phyloP scores from a whole-genome alignment of 148 eudicot genomes.

The Rhododendron griersonianum region DNA sequence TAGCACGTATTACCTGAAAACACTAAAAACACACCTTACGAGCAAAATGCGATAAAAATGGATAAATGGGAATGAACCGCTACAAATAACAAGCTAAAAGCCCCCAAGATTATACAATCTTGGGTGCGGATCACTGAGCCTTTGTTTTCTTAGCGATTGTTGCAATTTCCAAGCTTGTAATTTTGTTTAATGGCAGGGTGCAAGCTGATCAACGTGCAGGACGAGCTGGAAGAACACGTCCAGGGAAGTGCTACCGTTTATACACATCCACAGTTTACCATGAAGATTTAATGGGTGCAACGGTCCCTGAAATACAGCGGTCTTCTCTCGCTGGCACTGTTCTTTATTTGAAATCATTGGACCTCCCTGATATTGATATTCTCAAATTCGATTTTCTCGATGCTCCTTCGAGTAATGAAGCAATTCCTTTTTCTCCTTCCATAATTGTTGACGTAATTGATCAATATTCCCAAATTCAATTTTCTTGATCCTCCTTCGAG shows the following conservation, averaged over 20 bases:
- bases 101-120: too few species aligned
- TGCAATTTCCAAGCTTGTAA: neutral
- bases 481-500: constrained; percentile 88
- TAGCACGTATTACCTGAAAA: too few species aligned
- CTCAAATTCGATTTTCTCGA: constrained; percentile 93
- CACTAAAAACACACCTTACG: too few species aligned
- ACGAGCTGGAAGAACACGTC: constrained; percentile 96
- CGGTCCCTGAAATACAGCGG: constrained; percentile 91
- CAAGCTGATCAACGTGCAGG: constrained; percentile 98
- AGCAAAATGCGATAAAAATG: too few species aligned
- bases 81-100: too few species aligned
- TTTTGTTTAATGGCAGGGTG: constrained; percentile 45
- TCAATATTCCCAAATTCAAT: constrained; percentile 89
- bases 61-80: too few species aligned
- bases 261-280: constrained; percentile 65
- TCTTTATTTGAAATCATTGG: constrained; percentile 83
- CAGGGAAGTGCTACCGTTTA: constrained; percentile 93
- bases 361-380: constrained; percentile 92
- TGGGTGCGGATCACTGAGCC: too few species aligned
- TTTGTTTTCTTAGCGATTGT: neutral
- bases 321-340: constrained; percentile 96
- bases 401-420: constrained; percentile 69
- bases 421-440: neutral
- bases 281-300: constrained; percentile 85
- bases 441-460: constrained; percentile 8